Base-by-base conservation (phyloP, 345 rosid species). In the Salix viminalis region DNA sequence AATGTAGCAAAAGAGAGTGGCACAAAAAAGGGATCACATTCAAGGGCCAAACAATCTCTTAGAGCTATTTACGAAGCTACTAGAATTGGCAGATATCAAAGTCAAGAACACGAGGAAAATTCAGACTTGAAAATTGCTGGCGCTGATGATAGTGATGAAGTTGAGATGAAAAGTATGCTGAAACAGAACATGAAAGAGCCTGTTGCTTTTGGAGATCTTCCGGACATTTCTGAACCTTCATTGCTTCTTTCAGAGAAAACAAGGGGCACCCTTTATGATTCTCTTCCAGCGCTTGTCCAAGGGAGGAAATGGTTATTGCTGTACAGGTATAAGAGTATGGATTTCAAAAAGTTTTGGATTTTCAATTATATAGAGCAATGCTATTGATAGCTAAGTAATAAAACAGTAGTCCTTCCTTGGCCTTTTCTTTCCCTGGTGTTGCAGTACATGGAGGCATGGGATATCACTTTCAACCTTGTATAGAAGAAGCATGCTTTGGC, bases 371-470 rank as follows among this genome's bases (percentile, higher is more conserved):
- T 66, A 44, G 41, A 6, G 7, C 66, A 36, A 23, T 46, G 11
- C 62, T 56, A 37, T 30, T 52, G 39, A 34, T 65, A 39, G 37
- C 19, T 42, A 12, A 12, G 14, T 73, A 65, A 52, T 48, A 28
- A 5, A 13, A 23, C 19, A 18, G 2, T 37, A 42, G 24, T 72
- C 28, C 54, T 61, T 72, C 39, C n/a, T 42, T 83, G 70, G 76
- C 11, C 34, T 24, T 70, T 30, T 34, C 3, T 76, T 12, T 75
- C 18, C 14, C 7, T 34, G 52, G 48, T 73, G 24, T 39, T 80
- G 42, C 81, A 93, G 99, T 84, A 96, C 99, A 67, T 93, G 99
- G 99, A 92, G 95, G 85, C 97, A 96, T 67, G 99, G 99, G 32
- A 91, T 96, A 80, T 91, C 99, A 28, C 91, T 96, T 69, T 90